phyloP scores from a whole-genome alignment of 352 stramenopile genomes.

The Pythium sp. region DNA sequence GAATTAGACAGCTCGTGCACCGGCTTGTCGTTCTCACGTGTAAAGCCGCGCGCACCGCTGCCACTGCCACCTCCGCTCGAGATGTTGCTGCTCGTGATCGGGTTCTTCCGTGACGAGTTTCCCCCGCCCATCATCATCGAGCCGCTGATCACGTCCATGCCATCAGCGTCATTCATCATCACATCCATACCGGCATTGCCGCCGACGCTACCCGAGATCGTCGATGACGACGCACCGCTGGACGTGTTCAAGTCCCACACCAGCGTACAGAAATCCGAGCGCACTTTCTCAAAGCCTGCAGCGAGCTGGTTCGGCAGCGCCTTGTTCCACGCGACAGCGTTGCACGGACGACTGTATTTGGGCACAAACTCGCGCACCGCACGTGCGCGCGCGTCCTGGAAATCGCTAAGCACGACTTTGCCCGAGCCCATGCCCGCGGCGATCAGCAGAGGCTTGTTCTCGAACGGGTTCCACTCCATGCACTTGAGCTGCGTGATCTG shows the following conservation, averaged over 20 bases:
- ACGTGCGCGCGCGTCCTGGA: conserved; percentile 59
- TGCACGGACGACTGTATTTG: conserved; percentile 82
- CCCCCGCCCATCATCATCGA: conserved; percentile 18
- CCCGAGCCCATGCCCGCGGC: conserved; percentile 67
- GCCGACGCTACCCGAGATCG: conserved; percentile 22
- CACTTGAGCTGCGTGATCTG: conserved; percentile 80
- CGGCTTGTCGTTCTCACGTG: conserved; percentile 45
- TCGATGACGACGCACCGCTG: conserved; percentile 9
- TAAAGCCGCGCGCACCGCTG: conserved; percentile 21
- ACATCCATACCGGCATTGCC: conserved; percentile 26
- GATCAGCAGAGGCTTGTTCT: conserved; percentile 71
- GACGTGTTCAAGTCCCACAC: conserved; percentile 81
- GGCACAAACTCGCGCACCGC: conserved; percentile 71
- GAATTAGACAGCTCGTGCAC: conserved; percentile 83
- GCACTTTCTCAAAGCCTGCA: conserved; percentile 85
- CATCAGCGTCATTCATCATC: conserved; percentile 26
- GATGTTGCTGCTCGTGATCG: background rate
- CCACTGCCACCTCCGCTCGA: conserved; percentile 14
- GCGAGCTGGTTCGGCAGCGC: conserved; percentile 73
- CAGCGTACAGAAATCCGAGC: conserved; percentile 80
- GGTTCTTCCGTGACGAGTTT: conserved; percentile 18
- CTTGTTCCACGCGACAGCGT: conserved; percentile 82
- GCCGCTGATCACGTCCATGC: conserved; percentile 19
- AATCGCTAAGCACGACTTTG: conserved; percentile 84
- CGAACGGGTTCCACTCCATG: conserved; percentile 81